Base-by-base conservation (phyloP, 1,139 yeast genomes). In the Saccharomyces uvarum region DNA sequence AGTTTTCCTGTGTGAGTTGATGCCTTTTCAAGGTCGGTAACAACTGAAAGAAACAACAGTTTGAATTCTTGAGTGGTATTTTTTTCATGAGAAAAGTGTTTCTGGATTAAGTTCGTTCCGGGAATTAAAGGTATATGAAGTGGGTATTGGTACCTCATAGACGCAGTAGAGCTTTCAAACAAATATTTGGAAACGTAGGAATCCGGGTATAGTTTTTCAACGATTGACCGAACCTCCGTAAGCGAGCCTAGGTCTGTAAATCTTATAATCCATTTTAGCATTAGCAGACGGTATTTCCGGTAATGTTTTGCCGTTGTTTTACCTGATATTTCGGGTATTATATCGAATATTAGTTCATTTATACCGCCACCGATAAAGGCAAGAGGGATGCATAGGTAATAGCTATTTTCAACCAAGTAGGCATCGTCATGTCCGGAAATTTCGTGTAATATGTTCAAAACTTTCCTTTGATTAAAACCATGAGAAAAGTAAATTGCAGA, bases 321-420 rank as follows among this genome's bases (percentile, higher is more conserved):
- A 48, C 65, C 56, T 63, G 64, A 41, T 55, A 57, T 1, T 31
- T 51, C 41, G 48, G 56, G 53, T 61, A 59, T 27, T 16, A 54
- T 56, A 2, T 65, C 70, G 49, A 74, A 75, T 0, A 80, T 65
- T 1, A 69, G 68, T 52, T 73, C 73, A 46, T 78, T 68, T 1
- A 70, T 58, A 0, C 85, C 84, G 27, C 72, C 70, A 13, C 66
- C 67, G 0, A 79, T 65, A 59, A 74, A 81, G 0, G 85, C 72
- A 9, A 82, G 63, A 0, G 84, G 76, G 1, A 81, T 66, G 0
- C 61, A 50, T 21, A 54, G 57, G 0, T 80, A 72, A 29, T 79
- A 60, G 29, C 78, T 65, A 11, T 72, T 74, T 4, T 63, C 56
- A 2, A 75, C 59, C 4, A 78, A 51, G 11, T 70, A 65, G 4